Base-by-base conservation (phyloP, 306 rosid species). In the Begonia fuchsioides region DNA sequence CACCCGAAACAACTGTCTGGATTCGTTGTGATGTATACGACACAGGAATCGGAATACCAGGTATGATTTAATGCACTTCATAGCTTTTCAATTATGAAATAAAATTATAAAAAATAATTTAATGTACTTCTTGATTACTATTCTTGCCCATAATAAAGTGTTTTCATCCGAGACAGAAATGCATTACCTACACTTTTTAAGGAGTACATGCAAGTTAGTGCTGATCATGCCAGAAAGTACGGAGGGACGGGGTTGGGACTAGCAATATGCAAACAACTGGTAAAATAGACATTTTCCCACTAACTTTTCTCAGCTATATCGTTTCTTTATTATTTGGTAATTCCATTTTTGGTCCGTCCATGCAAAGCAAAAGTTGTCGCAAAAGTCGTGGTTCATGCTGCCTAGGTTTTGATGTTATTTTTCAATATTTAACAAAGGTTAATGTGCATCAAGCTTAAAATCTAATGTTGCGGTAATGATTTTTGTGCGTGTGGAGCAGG, bases 1-100 rank as follows among this genome's bases (percentile, higher is more conserved):
- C 79, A 17, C 43, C 66, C 2, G 92, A 85, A 69, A 69, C 85
- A 43, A 77, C 81, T 9, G 98, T 75, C 59, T 85, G 98, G 98
- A 61, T 92, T 40, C 67, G 87, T 7, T 92, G 98, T 35, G 96
- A 92, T 71, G 98, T 92, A 6, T 68, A 71, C 32, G 96, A 92
- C 76, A 79, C 98, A 13, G 98, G 98, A 69, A 92, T 92, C 58
- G 98, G 98, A 68, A 92, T 92, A 69, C 96, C 94, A 61, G 96
- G 98, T 85, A 75, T 20, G 47, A 32, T 50, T 62, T 45, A 12
- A 7, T 16, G 17, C 13, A 14, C n/a, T 38, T 57, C 49, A 50
- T 17, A 26, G 8, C 35, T 26, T n/a, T 26, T 26, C 35, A 26
- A 26, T 3, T 20, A 20, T 5, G 35, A 26, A 26, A 6, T 26